Base-by-base conservation (phyloP, 2,329 filamentous ascomycete species). In the Pseudopyricularia javanii region DNA sequence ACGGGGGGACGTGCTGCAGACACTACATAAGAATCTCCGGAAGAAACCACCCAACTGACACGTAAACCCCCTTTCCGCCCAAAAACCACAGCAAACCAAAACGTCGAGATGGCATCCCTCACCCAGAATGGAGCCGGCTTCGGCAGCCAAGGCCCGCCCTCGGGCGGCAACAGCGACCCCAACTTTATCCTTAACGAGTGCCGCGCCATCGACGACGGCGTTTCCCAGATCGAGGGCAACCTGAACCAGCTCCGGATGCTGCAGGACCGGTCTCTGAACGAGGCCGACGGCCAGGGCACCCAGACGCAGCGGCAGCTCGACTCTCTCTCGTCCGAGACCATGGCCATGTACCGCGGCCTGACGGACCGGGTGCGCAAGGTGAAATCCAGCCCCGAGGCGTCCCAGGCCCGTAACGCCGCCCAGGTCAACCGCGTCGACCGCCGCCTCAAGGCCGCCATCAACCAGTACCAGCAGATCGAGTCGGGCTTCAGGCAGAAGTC, bases 111-210 rank as follows among this genome's bases (percentile, higher is more conserved):
- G 83, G 78, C 79, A 48, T 76, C 84, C 12, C 75, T 87, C 47
- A 67, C 73, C 47, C 75, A 76, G 56, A 76, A 75, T 55, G 73
- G 70, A 49, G 63, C 70, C 50, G 68, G 68, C 49, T 74, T 75
- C 51, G 74, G 50, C 15, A 52, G 55, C 2, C 50, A 51, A 24
- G 37, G 37, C 37, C n/a, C 37, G 17, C 22, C 37, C 37, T n/a
- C n/a, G n/a, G n/a, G n/a, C n/a, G 65, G 40, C 37, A 65, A 67
- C 49, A 61, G 69, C 59, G 80, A 90, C 66, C 82, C 86, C 45
- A 90, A 88, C 64, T 80, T 80, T 54, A 86, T 95, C 59, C 78
- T 96, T 55, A 88, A 94, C 70, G 85, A 93, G 66, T 93, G 88
- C 70, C 80, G 82, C 55, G 82, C 88, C 47, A 86, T 96, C 65